Evolutionary conservation across 257 asterid species (phyloP), one percentile per base, ranked within the genome.

Genomic region (Scutellaria galericulata): DNA sequence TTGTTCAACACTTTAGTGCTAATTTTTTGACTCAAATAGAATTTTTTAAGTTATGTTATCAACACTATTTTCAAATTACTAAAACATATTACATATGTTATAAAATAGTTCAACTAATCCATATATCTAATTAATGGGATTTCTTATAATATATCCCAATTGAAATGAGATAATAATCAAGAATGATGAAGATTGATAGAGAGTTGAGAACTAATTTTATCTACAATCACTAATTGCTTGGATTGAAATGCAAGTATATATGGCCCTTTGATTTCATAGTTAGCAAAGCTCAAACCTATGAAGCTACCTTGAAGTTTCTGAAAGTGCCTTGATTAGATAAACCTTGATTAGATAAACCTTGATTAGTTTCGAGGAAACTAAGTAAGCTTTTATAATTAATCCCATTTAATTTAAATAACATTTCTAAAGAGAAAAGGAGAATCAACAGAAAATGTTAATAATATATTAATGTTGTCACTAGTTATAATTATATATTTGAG

Each of bases 231-330:
- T 7, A 59, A 51, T 83, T 84, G 57, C 95, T 86, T 90, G 84
- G 79, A 88, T 73, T 82, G 24, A 64, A 88, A 81, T 88, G 68
- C 87, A 86, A 83, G 91, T 68, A 46, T 80, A 12, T 7, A 51
- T 74, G 53, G 61, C 20, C 67, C 84, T 79, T 71, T 86, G 83
- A 80, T 83, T 81, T 73, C 63, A 68, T 71, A 77, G 54, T 68
- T 79, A 62, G 88, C 85, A 83, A 85, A 82, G 83, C 18, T 76
- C 46, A 71, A 51, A 74, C 13, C 60, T 24, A 46, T 14, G 35
- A 76, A 74, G 76, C 74, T 82, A 66, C 47, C 78, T 80, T 80
- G 18, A 68, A 24, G 76, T 54, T 58, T 73, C 39, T 71, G 68
- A 71, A 80, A 86, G 63, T 77, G 76, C 74, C 72, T 70, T 66